Evolutionary conservation across 148 eudicot species (phyloP), one percentile per base, ranked within the genome.

Genomic region (Heliamphora exappendiculata): DNA sequence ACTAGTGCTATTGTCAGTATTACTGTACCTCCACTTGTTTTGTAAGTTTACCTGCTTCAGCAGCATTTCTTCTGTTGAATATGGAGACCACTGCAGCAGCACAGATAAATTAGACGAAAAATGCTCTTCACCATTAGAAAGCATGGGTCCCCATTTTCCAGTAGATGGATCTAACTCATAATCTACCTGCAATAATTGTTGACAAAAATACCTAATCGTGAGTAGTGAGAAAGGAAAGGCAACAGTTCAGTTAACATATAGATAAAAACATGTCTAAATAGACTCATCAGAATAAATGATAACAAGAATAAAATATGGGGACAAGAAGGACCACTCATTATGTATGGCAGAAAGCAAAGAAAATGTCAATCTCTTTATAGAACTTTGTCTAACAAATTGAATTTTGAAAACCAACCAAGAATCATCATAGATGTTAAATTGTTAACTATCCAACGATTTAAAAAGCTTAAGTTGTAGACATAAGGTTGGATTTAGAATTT

Each of bases 31-130:
- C n/a, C 20, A 20, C 53, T 39, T 33, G 20, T 12, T 62, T 29
- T 44, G 20, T 26, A 39, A 76, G 51, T 81, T 76, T 76, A 89
- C 91, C 82, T 89, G 91, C 78, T 88, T 82, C 78, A 88, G 78
- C 42, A 89, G 86, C 83, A 77, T 80, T 62, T 57, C 83, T 72
- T 81, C 78, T 57, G 82, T 80, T 71, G 86, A 82, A 86, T 75
- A 89, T 33, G 93, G 91, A 20, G 93, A 89, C 93, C 93, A 89
- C 74, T 85, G 81, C 76, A 88, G 74, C 58, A 89, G 76, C 65
- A 84, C 79, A 31, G 87, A 84, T 42, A 88, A 41, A 79, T 86
- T 88, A 33, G 83, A 78, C 14, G 67, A 72, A 44, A 86, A 88
- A 76, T 79, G 80, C 58, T 81, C 86, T 78, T 49, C 36, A 16